Evolutionary conservation across 495 filamentous ascomycete genomes (phyloP).

Genomic region (Tuber umbilicatum): DNA sequence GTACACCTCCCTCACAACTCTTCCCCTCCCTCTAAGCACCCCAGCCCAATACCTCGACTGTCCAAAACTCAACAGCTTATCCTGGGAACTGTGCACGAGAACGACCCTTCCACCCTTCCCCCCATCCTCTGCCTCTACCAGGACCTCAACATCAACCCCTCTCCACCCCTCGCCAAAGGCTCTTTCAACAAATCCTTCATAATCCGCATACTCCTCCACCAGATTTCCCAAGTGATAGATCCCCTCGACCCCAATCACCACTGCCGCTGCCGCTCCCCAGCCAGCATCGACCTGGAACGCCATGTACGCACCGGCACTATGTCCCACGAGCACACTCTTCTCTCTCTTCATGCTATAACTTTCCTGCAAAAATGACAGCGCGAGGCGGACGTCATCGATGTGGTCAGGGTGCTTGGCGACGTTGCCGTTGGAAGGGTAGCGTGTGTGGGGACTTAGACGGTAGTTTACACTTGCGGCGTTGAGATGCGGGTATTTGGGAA

Average conservation of each 20-base stretch:
- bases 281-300: conserved; percentile 55
- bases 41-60: conserved; percentile 45
- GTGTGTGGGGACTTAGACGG: conserved; percentile 67
- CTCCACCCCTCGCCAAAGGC: conserved; percentile 57
- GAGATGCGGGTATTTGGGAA: conserved; percentile 34
- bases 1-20: conserved; percentile 44
- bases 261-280: conserved; percentile 26
- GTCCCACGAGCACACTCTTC: conserved; percentile 63
- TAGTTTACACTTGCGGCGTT: conserved; percentile 72
- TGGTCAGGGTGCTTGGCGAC: conserved; percentile 61
- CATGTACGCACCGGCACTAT: conserved; percentile 69
- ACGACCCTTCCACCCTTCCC: conserved; percentile 47
- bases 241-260: conserved; percentile 56
- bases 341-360: conserved; percentile 48
- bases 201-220: conserved; percentile 50
- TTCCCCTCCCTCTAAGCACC: neutral
- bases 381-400: conserved; percentile 60
- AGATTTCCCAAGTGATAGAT: conserved; percentile 60
- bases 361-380: conserved; percentile 55
- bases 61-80: conserved; percentile 55
- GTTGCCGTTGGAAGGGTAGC: conserved; percentile 44
- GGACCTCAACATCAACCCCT: conserved; percentile 51
- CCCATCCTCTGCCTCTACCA: conserved; percentile 46
- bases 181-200: conserved; percentile 54
- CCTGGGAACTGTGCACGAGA: conserved; percentile 55